phyloP scores from a whole-genome alignment of 192 early-diverging fungal species.

The Mortierella alpina region DNA sequence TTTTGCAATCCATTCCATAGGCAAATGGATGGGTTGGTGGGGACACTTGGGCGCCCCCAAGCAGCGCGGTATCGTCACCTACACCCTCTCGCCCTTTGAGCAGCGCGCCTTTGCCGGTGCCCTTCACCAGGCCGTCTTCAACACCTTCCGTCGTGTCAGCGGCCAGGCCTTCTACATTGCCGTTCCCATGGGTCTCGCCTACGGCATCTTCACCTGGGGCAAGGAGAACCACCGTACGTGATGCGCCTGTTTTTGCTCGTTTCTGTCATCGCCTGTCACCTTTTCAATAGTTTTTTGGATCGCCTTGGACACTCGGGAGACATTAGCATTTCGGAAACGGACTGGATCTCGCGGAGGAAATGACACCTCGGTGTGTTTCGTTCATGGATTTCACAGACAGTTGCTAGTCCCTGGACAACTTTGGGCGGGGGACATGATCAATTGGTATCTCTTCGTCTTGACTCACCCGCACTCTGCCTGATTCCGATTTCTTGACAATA shows the following conservation, averaged over 20 bases:
- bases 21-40: slow-evolving; percentile 64
- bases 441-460: neutral
- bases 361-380: neutral
- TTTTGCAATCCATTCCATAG: slow-evolving; percentile 4
- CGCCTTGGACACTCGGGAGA: neutral
- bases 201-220: slow-evolving; percentile 59
- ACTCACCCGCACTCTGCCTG: neutral
- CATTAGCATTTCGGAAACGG: neutral
- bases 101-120: slow-evolving; percentile 73
- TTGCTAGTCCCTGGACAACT: neutral
- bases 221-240: slow-evolving; percentile 58
- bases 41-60: slow-evolving; percentile 67
- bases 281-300: no score
- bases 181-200: slow-evolving; percentile 58
- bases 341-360: neutral
- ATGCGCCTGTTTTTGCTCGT: no score
- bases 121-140: slow-evolving; percentile 67
- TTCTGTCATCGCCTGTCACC: no score
- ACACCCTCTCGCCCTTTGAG: slow-evolving; percentile 70
- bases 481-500: neutral
- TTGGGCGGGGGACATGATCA: no score
- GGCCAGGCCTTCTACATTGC: slow-evolving; percentile 69
- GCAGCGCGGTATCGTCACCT: slow-evolving; percentile 69
- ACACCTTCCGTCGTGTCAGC: slow-evolving; percentile 67
- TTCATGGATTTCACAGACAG: neutral